phyloP scores from a whole-genome alignment of 192 early-diverging fungal species.

The Coemansia sp. region DNA sequence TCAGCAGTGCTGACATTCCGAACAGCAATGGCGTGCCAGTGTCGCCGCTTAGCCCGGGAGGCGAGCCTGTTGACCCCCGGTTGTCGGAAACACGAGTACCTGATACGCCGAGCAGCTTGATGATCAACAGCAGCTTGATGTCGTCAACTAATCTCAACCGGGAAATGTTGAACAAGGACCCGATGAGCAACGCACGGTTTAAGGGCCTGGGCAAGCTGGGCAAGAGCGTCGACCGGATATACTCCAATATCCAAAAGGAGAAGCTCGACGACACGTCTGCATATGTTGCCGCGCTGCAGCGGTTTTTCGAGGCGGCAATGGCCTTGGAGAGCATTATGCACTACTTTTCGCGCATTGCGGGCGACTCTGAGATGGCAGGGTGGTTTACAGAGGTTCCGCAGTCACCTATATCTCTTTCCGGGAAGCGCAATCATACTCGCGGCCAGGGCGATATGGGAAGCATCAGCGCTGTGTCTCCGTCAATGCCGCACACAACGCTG shows the following conservation, averaged over 20 bases:
- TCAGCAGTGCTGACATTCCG: slow-evolving; percentile 38
- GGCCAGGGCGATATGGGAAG: slow-evolving; percentile 14
- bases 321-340: slow-evolving; percentile 34
- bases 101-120: slow-evolving; percentile 28
- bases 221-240: slow-evolving; percentile 54
- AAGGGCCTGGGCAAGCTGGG: slow-evolving; percentile 52
- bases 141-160: slow-evolving; percentile 18
- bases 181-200: slow-evolving; percentile 48
- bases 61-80: slow-evolving; percentile 17
- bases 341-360: slow-evolving; percentile 52
- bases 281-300: slow-evolving; percentile 46
- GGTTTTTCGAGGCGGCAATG: slow-evolving; percentile 49
- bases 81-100: slow-evolving; percentile 21
- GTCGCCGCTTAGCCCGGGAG: slow-evolving; percentile 44
- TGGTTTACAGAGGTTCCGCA: slow-evolving; percentile 50
- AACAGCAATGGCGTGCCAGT: slow-evolving; percentile 19
- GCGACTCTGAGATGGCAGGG: slow-evolving; percentile 46
- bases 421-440: slow-evolving; percentile 23
- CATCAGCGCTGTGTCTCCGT: slow-evolving; percentile 25
- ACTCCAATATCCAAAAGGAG: slow-evolving; percentile 55
- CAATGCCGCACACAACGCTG: slow-evolving; percentile 28
- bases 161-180: slow-evolving; percentile 51
- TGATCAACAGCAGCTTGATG: slow-evolving; percentile 10
- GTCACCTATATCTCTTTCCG: slow-evolving; percentile 37
- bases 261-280: slow-evolving; percentile 50